Evolutionary conservation across 306 rosid species (phyloP).

Genomic region (Prunus mongolica): DNA sequence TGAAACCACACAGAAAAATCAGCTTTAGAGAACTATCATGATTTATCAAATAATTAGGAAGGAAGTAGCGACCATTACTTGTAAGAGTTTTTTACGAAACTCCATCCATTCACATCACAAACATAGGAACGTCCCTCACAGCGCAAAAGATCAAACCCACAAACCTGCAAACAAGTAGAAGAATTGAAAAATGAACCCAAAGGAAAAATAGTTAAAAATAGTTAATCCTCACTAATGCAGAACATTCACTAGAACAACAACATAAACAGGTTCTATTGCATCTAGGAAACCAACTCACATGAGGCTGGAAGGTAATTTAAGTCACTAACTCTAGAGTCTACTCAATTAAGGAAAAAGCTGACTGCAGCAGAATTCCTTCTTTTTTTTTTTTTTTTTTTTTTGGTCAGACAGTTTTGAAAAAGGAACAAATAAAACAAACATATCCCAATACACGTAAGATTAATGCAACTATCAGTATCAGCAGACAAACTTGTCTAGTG

Average conservation of each 20-base stretch:
- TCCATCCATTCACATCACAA: slow-evolving; percentile 99
- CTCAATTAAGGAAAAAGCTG: background rate
- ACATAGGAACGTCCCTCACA: slow-evolving; percentile 94
- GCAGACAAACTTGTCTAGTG: background rate
- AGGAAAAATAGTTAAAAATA: slow-evolving; percentile 2
- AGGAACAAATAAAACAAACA: background rate
- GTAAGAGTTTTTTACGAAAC: slow-evolving; percentile 95
- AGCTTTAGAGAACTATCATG: slow-evolving; percentile 1
- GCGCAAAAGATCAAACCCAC: slow-evolving; percentile 97
- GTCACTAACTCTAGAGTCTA: background rate
- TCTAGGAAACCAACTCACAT: background rate
- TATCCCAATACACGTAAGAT: background rate
- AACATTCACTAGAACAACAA: background rate
- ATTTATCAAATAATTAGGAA: slow-evolving; percentile 15
- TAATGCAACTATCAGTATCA: slow-evolving; percentile 1
- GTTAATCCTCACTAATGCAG: background rate
- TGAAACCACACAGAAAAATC: slow-evolving; percentile 17
- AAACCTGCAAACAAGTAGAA: slow-evolving; percentile 62
- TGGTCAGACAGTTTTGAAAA: background rate
- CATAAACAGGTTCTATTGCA: background rate
- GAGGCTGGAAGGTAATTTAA: background rate
- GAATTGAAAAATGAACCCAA: slow-evolving; percentile 17
- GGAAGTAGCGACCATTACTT: slow-evolving; percentile 47
- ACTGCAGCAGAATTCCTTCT: background rate
- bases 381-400: background rate